phyloP scores from a whole-genome alignment of 768 basidiomycete species.

The Suillus americanus region DNA sequence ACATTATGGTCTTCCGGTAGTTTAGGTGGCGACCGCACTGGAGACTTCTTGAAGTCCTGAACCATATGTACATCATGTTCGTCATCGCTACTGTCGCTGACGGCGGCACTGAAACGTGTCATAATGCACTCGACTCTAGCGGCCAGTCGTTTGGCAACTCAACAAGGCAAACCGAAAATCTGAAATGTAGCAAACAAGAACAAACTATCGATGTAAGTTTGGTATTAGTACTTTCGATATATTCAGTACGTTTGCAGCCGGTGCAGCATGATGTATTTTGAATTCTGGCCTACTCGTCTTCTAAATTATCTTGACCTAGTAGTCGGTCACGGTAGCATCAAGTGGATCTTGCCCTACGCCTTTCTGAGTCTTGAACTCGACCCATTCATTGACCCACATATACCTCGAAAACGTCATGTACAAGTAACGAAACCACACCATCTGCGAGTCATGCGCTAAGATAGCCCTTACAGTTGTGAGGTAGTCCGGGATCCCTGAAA shows the following conservation, averaged over 20 bases:
- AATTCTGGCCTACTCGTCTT: background rate
- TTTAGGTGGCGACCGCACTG: conserved; percentile 18
- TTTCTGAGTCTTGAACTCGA: conserved; percentile 37
- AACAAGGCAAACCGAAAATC: conserved; percentile 22
- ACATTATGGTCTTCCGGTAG: conserved; percentile 33
- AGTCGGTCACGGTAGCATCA: background rate
- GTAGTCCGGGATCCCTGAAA: conserved; percentile 60
- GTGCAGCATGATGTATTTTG: background rate
- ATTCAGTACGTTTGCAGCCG: background rate
- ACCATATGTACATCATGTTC: conserved; percentile 39
- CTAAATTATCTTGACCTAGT: background rate
- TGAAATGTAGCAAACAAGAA: conserved; percentile 29
- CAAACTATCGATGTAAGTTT: no score
- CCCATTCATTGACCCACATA: conserved; percentile 93
- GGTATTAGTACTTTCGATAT: background rate
- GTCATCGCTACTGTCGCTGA: conserved; percentile 56
- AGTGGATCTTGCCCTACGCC: background rate
- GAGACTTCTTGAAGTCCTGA: conserved; percentile 20
- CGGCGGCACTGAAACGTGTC: conserved; percentile 69
- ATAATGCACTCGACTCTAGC: conserved; percentile 34
- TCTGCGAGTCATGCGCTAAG: conserved; percentile 69
- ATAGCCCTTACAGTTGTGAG: conserved; percentile 63
- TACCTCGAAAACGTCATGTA: conserved; percentile 80
- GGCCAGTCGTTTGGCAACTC: conserved; percentile 5
- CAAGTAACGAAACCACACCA: conserved; percentile 89